Evolutionary conservation across 2,329 filamentous ascomycete species (phyloP).

Genomic region (Cytospora leucostoma): DNA sequence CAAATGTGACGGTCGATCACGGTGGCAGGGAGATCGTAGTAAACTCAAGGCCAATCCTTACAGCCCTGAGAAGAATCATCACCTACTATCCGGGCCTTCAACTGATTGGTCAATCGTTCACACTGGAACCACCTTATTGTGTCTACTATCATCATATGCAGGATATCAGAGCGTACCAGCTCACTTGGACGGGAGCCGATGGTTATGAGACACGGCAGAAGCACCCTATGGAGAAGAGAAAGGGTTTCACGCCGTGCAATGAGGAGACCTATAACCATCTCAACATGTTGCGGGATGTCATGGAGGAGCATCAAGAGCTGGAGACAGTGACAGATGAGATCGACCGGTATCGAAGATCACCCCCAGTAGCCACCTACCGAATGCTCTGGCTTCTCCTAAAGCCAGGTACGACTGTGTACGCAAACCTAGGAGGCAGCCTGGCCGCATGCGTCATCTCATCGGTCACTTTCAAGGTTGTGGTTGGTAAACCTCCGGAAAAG

Average conservation of each 20-base stretch:
- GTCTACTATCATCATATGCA: not conserved
- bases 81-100: not conserved
- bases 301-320: not conserved
- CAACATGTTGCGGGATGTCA: not conserved
- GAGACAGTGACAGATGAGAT: not conserved
- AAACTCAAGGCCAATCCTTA: too few species aligned
- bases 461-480: not conserved
- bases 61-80: not conserved
- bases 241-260: not conserved
- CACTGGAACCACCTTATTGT: not conserved
- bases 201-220: not conserved
- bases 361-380: not conserved
- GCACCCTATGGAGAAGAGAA: not conserved
- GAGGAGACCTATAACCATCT: not conserved
- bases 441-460: not conserved
- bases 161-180: slow-evolving; percentile 1
- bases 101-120: rapidly evolving
- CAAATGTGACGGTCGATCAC: too few species aligned
- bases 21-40: too few species aligned
- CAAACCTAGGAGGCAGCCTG: not conserved
- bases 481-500: not conserved
- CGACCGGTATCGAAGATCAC: not conserved
- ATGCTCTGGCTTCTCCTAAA: slow-evolving; percentile 8
- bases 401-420: slow-evolving; percentile 3
- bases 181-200: not conserved